These are phyloP conservation scores for Parietichytrium sp. DNA, from an alignment of 108 stramenopile genomes.

Conservation along the genomic window DNA sequence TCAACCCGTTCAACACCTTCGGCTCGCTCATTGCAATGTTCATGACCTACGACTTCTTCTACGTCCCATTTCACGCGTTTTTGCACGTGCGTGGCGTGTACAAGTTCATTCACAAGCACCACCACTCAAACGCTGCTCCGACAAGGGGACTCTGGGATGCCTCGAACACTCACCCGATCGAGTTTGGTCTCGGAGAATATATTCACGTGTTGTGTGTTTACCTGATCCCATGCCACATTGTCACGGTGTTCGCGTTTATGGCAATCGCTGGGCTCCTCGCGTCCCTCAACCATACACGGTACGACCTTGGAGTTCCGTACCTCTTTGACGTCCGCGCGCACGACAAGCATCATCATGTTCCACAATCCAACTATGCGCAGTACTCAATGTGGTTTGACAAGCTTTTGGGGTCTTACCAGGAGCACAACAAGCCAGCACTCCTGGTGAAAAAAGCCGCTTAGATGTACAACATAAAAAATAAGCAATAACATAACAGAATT, in stretches of 20 bases:
- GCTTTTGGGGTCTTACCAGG: constrained; percentile 72
- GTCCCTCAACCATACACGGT: constrained; percentile 91
- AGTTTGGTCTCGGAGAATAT: constrained; percentile 93
- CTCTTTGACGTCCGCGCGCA: constrained; percentile 85
- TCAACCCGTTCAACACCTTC: constrained; percentile 52
- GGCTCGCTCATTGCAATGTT: constrained; percentile 74
- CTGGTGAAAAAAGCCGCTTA: too few relatives aligned
- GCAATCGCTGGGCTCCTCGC: constrained; percentile 80
- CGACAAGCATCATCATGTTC: constrained; percentile 93
- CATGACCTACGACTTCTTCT: constrained; percentile 89
- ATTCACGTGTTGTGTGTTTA: constrained; percentile 78
- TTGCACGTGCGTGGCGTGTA: constrained; percentile 84
- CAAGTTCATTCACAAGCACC: constrained; percentile 90
- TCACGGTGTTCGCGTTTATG: constrained; percentile 65
- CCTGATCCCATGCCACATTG: constrained; percentile 63
- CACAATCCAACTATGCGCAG: constrained; percentile 93
- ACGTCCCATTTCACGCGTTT: constrained; percentile 83
- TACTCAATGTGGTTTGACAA: constrained; percentile 93
- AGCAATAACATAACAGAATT: too few relatives aligned
- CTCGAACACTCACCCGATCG: constrained; percentile 96
- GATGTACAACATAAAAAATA: too few relatives aligned
- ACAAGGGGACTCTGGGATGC: constrained; percentile 89
- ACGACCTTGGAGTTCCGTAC: constrained; percentile 65
- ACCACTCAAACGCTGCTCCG: constrained; percentile 92
- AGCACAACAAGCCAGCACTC: not conserved